Percentiles rank a stretch among this genome's conserved stretches.
phyloP scores from a whole-genome alignment of 2,329 filamentous ascomycete genomes.

The Colletotrichum agaves region DNA sequence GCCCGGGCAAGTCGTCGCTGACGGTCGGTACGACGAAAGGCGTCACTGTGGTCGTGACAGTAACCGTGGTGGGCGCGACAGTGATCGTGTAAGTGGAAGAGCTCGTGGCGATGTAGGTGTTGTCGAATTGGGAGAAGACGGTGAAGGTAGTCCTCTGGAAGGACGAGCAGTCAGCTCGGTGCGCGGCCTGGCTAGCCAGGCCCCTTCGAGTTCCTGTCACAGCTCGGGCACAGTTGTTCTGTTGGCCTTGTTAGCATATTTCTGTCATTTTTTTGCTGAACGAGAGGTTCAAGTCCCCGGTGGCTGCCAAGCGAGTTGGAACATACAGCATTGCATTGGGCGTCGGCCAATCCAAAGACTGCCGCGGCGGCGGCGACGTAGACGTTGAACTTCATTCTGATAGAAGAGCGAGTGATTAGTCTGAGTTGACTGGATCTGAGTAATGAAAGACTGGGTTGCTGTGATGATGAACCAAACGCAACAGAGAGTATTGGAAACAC shows the following conservation, averaged over 20 bases:
- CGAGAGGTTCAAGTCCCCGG: too few relatives aligned
- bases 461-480: background rate
- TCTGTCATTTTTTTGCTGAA: too few relatives aligned
- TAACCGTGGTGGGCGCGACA: conserved; percentile 2
- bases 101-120: conserved; percentile 4
- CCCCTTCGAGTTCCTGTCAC: conserved; percentile 16
- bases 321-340: conserved; percentile 23
- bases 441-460: conserved; percentile 13
- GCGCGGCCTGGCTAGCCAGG: background rate
- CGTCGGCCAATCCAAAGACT: conserved; percentile 13
- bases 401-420: background rate
- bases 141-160: conserved; percentile 19
- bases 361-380: conserved; percentile 3
- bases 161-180: conserved; percentile 14
- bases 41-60: conserved; percentile 6
- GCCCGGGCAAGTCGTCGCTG: background rate
- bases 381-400: conserved; percentile 10
- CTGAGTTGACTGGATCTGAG: background rate
- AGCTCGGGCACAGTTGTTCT: conserved; percentile 27
- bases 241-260: background rate
- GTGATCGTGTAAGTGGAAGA: conserved; percentile 6
- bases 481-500: background rate
- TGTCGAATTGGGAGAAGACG: conserved; percentile 39
- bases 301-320: too few relatives aligned
- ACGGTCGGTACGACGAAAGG: background rate